phyloP scores from a whole-genome alignment of 108 stramenopile species.

The Nitzschia sp. region DNA sequence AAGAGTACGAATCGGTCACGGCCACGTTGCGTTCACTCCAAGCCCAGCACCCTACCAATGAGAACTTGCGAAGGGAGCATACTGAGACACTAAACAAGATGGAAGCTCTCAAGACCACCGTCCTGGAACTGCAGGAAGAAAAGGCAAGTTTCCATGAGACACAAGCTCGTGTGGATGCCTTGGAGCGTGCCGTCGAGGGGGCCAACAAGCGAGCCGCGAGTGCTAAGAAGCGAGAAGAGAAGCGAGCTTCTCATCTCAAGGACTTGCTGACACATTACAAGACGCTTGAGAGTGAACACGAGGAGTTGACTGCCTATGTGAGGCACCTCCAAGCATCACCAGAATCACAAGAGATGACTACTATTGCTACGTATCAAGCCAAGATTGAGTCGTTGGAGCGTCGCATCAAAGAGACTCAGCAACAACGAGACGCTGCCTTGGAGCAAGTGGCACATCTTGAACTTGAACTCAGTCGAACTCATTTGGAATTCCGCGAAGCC shows the following conservation, averaged over 20 bases:
- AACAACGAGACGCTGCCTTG: conserved; percentile 20
- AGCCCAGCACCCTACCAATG: neutral
- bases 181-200: conserved; percentile 18
- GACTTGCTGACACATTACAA: conserved; percentile 36
- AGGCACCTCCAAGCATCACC: conserved; percentile 9
- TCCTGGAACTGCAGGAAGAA: conserved; percentile 6
- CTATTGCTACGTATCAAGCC: neutral
- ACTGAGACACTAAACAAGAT: conserved; percentile 21
- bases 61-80: conserved; percentile 14
- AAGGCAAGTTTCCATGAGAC: conserved; percentile 11
- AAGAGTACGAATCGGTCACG: conserved; percentile 5
- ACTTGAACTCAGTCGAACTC: conserved; percentile 14
- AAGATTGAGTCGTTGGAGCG: neutral
- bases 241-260: conserved; percentile 16
- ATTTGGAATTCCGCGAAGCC: conserved; percentile 6
- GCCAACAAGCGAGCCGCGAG: neutral
- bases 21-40: conserved; percentile 3
- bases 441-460: conserved; percentile 26
- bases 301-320: conserved; percentile 6
- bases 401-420: conserved; percentile 13
- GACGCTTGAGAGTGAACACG: conserved; percentile 18
- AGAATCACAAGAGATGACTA: too few species aligned
- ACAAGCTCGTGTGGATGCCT: conserved; percentile 11
- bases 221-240: conserved; percentile 18
- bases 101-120: conserved; percentile 10